Base-by-base conservation (phyloP, 768 basidiomycete species). In the Xerocomus brunneocitrinus region DNA sequence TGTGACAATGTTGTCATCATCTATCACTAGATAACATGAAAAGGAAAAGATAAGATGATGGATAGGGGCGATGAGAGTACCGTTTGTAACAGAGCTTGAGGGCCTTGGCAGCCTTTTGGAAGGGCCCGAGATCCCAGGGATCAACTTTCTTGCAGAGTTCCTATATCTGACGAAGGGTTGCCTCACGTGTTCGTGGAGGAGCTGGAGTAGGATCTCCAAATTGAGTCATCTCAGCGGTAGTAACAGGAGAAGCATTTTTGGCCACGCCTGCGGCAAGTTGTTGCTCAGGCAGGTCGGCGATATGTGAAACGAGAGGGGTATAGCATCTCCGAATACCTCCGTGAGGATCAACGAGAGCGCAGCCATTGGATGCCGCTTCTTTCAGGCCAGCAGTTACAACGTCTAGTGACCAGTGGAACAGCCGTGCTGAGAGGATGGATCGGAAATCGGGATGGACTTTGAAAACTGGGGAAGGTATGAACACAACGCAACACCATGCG, bases 391-490 rank as follows among this genome's bases (percentile, higher is more conserved):
- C 27, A 13, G 43, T 44, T 4, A 44, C 28, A 6, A 44, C 19
- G 10, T 41, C 40, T 41, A 41, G 8, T 12, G 40, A 41, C 40
- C 40, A 41, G 43, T 74, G 72, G 34, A 61, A 63, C 0, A 73
- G 48, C 3, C 67, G 55, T n/a, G 49, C 48, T n/a, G 57, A 58
- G 12, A 73, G 56, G 9, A 73, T 44, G 0, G 63, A 61, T 9
- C 56, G 59, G 16, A 62, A 54, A 14, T 68, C 58, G 24, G 48
- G 53, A 24, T 62, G 56, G 6, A 19, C 48, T 9, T 65, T 47
- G 19, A 53, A 72, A 12, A 58, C 59, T 2, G 66, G 61, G n/a
- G 67, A 59, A 0, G 71, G 71, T 8, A 72, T 56, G 4, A 65
- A 60, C 0, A 60, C 67, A 24, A 65, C 55, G 12, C 69, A 63